A percentile compares a stretch with the other conserved stretches of the same genome.
Evolutionary conservation across 192 early-diverging fungal species (phyloP).

Genomic region (Coemansia erecta): DNA sequence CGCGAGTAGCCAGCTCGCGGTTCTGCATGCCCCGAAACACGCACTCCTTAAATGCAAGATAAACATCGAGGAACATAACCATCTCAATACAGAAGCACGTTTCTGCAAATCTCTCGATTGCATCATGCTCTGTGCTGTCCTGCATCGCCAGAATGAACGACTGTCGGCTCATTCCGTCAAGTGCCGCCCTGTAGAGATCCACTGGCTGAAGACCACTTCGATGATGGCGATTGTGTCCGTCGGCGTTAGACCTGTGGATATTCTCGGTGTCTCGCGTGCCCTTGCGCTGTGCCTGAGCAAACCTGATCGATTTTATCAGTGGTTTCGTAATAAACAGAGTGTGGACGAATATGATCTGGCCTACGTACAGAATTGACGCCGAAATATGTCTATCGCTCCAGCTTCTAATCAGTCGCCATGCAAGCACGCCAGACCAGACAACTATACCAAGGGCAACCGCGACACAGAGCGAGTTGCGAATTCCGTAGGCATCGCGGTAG

Average conservation of each 20-base stretch:
- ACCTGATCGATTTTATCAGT: slow-evolving; percentile 20
- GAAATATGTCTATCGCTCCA: slow-evolving; percentile 16
- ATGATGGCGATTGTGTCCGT: too few species aligned
- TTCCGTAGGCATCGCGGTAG: slow-evolving; percentile 38
- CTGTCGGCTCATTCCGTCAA: slow-evolving; percentile 3
- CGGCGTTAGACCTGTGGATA: too few species aligned
- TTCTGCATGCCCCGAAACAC: slow-evolving; percentile 12
- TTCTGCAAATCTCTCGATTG: slow-evolving; percentile 20
- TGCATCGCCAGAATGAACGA: slow-evolving; percentile 24
- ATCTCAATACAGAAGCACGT: slow-evolving; percentile 38
- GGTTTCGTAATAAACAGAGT: slow-evolving; percentile 19
- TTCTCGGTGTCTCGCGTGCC: not conserved
- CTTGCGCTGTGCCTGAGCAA: slow-evolving; percentile 8
- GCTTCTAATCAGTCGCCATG: slow-evolving; percentile 21
- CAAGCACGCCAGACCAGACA: slow-evolving; percentile 16
- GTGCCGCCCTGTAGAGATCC: not conserved
- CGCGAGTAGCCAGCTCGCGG: too few species aligned
- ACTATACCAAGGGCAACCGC: slow-evolving; percentile 14
- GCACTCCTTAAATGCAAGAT: slow-evolving; percentile 29
- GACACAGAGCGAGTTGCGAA: slow-evolving; percentile 16
- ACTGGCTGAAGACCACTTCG: too few species aligned
- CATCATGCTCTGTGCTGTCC: slow-evolving; percentile 16
- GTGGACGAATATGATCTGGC: slow-evolving; percentile 23
- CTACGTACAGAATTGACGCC: slow-evolving; percentile 11
- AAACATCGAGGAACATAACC: slow-evolving; percentile 34